Evolutionary conservation across 2,329 filamentous ascomycete species (phyloP), one percentile per base, ranked within the genome.

Genomic region (Cercospora beticola): DNA sequence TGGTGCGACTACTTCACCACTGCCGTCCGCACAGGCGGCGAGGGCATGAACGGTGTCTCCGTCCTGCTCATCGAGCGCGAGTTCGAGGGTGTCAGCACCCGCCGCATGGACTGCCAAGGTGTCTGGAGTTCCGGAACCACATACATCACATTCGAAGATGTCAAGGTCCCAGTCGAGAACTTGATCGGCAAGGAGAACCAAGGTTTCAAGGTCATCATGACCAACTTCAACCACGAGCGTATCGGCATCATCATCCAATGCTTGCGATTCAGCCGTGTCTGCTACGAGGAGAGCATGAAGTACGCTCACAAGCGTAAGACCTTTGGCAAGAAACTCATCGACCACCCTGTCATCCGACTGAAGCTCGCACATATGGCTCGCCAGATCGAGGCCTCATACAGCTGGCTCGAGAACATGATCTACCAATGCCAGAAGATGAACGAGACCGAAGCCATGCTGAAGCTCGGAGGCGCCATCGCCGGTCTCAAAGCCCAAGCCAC

Each of bases 151-250:
- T 98, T 98, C 74, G 95, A 99, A 82, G 95, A 99, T 79, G 95
- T 98, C 82, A 98, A 98, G 86, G 95, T 99, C 0, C 95, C 95
- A 1, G 95, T 98, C n/a, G 94, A 97, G 87, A 98, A 99, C 84
- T 82, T 99, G 76, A 90, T 99, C 69, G 95, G 95, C 83, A 98
- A 97, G 86, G 90, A 97, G 84, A 97, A 99, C 86, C 91, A 97
- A 81, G 95, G 95, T 46, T 99, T 99, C 88, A 92, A 94, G 83
- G 93, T 97, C 79, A 94, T 99, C 86, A 98, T 98, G 94, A 97
- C 93, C 80, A 97, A 97, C 87, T 97, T 97, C 86, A 98, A 98
- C 87, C 95, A 98, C 86, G 95, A 99, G 84, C 92, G 95, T 71
- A 94, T 99, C 75, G 95, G 95, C 71, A 98, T 99, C 82, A 94